phyloP scores from a whole-genome alignment of 441 rosid species.

The Dalechampia spathulata region DNA sequence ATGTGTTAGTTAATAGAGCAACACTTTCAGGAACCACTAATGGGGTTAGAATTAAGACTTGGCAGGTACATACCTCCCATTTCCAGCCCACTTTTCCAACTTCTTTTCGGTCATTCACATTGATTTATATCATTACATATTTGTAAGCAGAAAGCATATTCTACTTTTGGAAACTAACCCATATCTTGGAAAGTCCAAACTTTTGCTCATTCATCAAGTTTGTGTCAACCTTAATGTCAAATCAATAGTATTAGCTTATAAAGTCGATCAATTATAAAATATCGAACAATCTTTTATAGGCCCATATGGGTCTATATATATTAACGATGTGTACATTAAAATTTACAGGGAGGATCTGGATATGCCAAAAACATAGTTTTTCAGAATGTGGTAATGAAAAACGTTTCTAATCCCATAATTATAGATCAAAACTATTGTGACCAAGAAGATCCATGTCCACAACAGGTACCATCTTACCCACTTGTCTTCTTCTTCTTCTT shows the following conservation, averaged over 20 bases:
- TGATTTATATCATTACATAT: too few species aligned
- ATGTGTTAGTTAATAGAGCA: constrained; percentile 63
- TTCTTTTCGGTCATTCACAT: neutral
- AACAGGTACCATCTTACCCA: constrained; percentile 42
- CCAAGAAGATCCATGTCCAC: constrained; percentile 31
- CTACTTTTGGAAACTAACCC: too few species aligned
- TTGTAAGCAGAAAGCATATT: too few species aligned
- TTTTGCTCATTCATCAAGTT: too few species aligned
- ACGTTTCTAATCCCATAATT: constrained; percentile 74
- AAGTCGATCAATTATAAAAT: too few species aligned
- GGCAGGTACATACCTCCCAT: constrained; percentile 53
- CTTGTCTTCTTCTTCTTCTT: too few species aligned
- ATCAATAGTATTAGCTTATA: too few species aligned
- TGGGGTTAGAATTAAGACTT: constrained; percentile 92
- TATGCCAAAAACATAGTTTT: constrained; percentile 57
- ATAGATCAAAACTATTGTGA: constrained; percentile 82
- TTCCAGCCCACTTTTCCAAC: neutral
- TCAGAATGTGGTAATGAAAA: constrained; percentile 45
- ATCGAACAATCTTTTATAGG: too few species aligned
- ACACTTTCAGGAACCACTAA: constrained; percentile 69
- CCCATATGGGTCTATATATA: too few species aligned
- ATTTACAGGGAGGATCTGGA: constrained; percentile 69
- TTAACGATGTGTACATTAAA: neutral
- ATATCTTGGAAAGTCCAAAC: too few species aligned
- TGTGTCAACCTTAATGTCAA: too few species aligned